A percentile compares a stretch with the other conserved stretches of the same genome.
Conservation (phyloP, 768 basidiomycete genomes). For the Coprinellus micaceus region DNA sequence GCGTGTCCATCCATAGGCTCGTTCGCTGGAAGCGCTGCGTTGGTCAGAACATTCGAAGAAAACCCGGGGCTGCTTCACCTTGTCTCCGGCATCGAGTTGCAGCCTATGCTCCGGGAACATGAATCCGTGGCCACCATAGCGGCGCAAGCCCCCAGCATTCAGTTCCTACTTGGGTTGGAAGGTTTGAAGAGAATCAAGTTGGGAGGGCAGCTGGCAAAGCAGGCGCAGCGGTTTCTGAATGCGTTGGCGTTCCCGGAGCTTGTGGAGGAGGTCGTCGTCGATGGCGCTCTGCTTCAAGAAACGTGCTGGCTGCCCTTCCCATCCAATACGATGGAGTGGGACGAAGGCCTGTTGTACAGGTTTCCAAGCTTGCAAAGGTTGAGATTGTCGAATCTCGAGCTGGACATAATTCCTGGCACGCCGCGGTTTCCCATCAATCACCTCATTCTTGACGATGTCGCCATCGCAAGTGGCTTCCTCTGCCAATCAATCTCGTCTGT, state of each 20-base stretch:
- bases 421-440: slow-evolving; percentile 33
- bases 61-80: slow-evolving; percentile 34
- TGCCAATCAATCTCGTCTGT: slow-evolving; percentile 37
- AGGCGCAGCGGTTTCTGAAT: slow-evolving; percentile 46
- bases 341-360: slow-evolving; percentile 43
- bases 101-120: slow-evolving; percentile 22
- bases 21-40: slow-evolving; percentile 36
- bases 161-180: slow-evolving; percentile 38
- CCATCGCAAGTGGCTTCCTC: slow-evolving; percentile 38
- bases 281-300: slow-evolving; percentile 35
- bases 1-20: slow-evolving; percentile 37
- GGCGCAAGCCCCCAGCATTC: slow-evolving; percentile 22
- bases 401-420: slow-evolving; percentile 34
- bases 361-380: slow-evolving; percentile 43
- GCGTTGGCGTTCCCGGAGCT: slow-evolving; percentile 36
- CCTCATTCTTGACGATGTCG: slow-evolving; percentile 43
- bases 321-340: slow-evolving; percentile 42
- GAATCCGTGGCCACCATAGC: slow-evolving; percentile 5
- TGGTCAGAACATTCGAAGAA: slow-evolving; percentile 39
- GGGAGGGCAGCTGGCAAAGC: slow-evolving; percentile 45
- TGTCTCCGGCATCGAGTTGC: slow-evolving; percentile 40
- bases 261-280: slow-evolving; percentile 42
- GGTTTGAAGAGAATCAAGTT: slow-evolving; percentile 41
- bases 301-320: slow-evolving; percentile 28
- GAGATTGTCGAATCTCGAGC: slow-evolving; percentile 39